phyloP scores from a whole-genome alignment of 192 early-diverging fungal species.

The Glomus cerebriforme region DNA sequence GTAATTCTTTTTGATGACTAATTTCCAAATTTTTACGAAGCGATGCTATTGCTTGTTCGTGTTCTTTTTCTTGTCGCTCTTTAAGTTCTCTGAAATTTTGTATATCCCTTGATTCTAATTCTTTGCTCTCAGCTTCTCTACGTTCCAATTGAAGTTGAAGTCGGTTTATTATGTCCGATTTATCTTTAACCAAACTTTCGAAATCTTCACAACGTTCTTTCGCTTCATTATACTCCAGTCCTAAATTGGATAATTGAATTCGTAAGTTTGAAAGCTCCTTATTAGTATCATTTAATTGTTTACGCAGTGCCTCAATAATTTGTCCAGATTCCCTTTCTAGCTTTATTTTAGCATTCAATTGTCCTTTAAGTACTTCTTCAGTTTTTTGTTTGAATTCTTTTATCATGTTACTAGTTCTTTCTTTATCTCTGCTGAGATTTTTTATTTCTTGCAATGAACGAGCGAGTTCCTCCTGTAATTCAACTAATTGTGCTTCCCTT shows the following conservation, averaged over 20 bases:
- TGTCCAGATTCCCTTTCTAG: background rate
- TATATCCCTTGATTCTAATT: background rate
- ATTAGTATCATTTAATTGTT: background rate
- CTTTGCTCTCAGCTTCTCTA: background rate
- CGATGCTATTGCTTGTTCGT: background rate
- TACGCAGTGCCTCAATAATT: background rate
- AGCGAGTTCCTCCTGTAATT: background rate
- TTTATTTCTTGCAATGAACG: background rate
- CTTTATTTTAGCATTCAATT: background rate
- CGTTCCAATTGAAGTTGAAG: slow-evolving; percentile 5
- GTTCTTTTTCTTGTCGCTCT: slow-evolving; percentile 1
- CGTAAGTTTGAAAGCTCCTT: background rate
- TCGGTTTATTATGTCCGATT: background rate
- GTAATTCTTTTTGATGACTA: slow-evolving; percentile 1
- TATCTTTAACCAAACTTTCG: background rate
- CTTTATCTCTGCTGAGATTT: background rate
- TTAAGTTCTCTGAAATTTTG: background rate
- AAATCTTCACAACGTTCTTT: slow-evolving; percentile 6
- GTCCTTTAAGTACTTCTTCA: slow-evolving; percentile 4
- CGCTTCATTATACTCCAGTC: background rate
- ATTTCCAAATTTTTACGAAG: background rate
- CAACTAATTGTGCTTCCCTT: background rate
- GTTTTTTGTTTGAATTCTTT: background rate
- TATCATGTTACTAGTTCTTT: background rate
- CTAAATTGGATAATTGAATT: background rate